Evolutionary conservation across 2,329 filamentous ascomycete species (phyloP).

Genomic region (Alternaria burnsii): DNA sequence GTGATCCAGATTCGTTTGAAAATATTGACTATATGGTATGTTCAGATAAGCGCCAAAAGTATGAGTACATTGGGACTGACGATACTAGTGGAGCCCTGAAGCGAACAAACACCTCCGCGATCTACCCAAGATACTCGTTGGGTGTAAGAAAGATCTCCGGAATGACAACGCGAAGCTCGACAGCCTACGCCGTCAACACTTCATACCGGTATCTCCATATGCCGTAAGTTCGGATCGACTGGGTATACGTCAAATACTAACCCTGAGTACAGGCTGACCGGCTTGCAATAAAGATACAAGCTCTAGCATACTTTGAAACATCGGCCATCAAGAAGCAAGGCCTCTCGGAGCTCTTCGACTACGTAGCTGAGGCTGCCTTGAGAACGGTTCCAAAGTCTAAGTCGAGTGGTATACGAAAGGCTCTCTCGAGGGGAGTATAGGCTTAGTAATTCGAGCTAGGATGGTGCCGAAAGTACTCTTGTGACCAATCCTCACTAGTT

Average conservation of each 20-base stretch:
- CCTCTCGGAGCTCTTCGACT: conserved; percentile 22
- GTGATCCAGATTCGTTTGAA: conserved; percentile 15
- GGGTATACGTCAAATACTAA: not conserved
- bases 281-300: conserved; percentile 21
- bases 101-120: conserved; percentile 15
- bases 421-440: not conserved
- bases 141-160: conserved; percentile 25
- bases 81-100: conserved; percentile 21
- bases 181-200: not conserved
- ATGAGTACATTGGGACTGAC: not conserved
- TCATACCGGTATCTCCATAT: not conserved
- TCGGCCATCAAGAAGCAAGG: conserved; percentile 19
- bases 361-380: conserved; percentile 13
- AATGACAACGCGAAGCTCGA: not conserved
- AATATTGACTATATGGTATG: conserved; percentile 20
- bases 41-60: not conserved
- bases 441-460: not conserved
- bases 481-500: not conserved
- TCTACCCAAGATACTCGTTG: conserved; percentile 26
- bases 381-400: not conserved
- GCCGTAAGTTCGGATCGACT: not conserved
- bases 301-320: conserved; percentile 29
- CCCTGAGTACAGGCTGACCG: conserved; percentile 15
- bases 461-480: not conserved
- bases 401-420: not conserved